Evolutionary conservation across 345 rosid species (phyloP).

Genomic region (Camelina neglecta): DNA sequence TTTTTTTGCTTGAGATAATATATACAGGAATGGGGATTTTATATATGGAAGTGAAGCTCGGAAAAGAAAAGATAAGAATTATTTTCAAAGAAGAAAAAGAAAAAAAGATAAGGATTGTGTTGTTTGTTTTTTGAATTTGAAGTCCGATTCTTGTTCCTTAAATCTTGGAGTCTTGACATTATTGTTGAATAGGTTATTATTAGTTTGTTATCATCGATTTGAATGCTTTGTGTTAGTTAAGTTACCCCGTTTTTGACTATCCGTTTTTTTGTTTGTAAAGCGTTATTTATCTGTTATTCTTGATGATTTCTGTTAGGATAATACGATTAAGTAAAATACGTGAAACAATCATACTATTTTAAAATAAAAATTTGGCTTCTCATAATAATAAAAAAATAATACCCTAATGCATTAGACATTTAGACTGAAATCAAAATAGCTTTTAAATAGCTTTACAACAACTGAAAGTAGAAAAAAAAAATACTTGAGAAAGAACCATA

Average conservation of each 20-base stretch:
- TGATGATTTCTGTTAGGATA: neutral
- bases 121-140: neutral
- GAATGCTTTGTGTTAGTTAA: neutral
- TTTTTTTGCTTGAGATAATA: neutral
- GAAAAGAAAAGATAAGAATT: constrained; percentile 4
- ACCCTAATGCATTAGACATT: too few relatives aligned
- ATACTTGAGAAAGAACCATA: too few relatives aligned
- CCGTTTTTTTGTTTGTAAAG: neutral
- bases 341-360: too few relatives aligned
- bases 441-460: too few relatives aligned
- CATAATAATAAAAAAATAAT: too few relatives aligned
- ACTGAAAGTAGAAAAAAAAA: too few relatives aligned
- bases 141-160: constrained; percentile 31
- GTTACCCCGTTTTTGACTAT: neutral
- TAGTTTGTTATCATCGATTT: neutral
- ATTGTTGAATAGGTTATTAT: constrained; percentile 8
- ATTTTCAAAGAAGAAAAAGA: too few relatives aligned
- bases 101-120: neutral
- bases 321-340: neutral
- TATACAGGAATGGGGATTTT: neutral
- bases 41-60: constrained; percentile 14
- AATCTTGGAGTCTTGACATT: neutral
- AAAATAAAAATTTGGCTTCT: neutral
- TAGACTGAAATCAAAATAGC: too few relatives aligned
- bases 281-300: neutral